Conservation (phyloP, 371 early-diverging fungal species). For the Mucor mucedo region DNA sequence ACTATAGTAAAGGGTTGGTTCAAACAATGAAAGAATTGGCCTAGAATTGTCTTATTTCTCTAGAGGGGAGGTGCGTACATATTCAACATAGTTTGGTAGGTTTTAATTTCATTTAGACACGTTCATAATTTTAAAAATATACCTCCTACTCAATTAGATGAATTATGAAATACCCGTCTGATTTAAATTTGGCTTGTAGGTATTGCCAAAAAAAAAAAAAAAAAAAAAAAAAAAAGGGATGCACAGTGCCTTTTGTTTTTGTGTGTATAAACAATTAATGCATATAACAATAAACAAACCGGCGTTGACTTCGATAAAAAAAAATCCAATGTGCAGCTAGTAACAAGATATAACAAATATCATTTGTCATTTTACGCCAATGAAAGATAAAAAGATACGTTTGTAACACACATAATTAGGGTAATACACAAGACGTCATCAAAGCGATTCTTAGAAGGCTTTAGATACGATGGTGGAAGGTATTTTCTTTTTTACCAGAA, state of each 20-base stretch:
- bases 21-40: too few species aligned
- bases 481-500: too few species aligned
- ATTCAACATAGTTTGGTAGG: too few species aligned
- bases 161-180: conserved; percentile 1
- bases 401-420: too few species aligned
- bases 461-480: background rate
- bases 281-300: background rate
- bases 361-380: conserved; percentile 1
- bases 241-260: too few species aligned
- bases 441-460: too few species aligned
- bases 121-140: background rate
- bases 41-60: too few species aligned
- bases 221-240: too few species aligned
- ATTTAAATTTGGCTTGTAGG: background rate
- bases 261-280: background rate
- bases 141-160: background rate
- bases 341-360: background rate
- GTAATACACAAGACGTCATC: background rate
- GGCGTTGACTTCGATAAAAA: background rate
- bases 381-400: background rate
- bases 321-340: background rate
- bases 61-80: too few species aligned
- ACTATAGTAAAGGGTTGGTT: too few species aligned
- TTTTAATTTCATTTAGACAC: too few species aligned
- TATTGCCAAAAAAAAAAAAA: too few species aligned